A percentile compares a stretch with the other conserved stretches of the same genome.
Conservation (phyloP, 371 early-diverging fungal species). For the Rhizopus sp. region DNA sequence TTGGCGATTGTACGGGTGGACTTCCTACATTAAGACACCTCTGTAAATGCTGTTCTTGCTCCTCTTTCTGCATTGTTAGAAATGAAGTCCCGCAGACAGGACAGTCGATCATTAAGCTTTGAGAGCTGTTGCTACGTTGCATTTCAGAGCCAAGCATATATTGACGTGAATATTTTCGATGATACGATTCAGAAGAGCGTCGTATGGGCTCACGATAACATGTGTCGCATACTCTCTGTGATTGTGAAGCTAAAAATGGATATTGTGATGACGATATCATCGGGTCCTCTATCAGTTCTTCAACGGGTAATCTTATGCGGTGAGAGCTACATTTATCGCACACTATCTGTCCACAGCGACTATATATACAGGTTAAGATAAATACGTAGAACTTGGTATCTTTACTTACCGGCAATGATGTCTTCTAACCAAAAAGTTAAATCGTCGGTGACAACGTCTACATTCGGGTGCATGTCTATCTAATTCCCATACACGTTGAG, state of each 20-base stretch:
- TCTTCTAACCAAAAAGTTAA: slow-evolving; percentile 65
- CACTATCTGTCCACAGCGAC: slow-evolving; percentile 75
- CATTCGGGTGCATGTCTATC: slow-evolving; percentile 66
- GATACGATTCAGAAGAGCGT: slow-evolving; percentile 18
- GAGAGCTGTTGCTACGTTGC: slow-evolving; percentile 49
- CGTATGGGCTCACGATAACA: slow-evolving; percentile 35
- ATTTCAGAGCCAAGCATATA: slow-evolving; percentile 20
- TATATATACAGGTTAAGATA: slow-evolving; percentile 11
- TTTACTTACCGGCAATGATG: slow-evolving; percentile 64
- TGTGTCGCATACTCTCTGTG: slow-evolving; percentile 51
- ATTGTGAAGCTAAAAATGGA: slow-evolving; percentile 34
- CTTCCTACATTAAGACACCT: slow-evolving; percentile 29
- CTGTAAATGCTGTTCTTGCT: slow-evolving; percentile 57
- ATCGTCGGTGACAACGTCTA: slow-evolving; percentile 60
- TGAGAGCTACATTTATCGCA: slow-evolving; percentile 68
- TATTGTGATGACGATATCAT: slow-evolving; percentile 43
- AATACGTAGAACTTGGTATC: not conserved
- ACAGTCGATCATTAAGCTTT: slow-evolving; percentile 74
- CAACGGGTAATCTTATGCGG: slow-evolving; percentile 38
- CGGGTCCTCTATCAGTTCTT: slow-evolving; percentile 48
- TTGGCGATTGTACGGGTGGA: slow-evolving; percentile 55
- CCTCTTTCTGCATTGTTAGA: slow-evolving; percentile 31
- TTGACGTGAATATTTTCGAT: slow-evolving; percentile 10
- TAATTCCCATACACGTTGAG: slow-evolving; percentile 60
- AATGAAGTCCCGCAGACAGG: slow-evolving; percentile 75